phyloP scores from a whole-genome alignment of 768 basidiomycete species.

The Phallus indusiatus region DNA sequence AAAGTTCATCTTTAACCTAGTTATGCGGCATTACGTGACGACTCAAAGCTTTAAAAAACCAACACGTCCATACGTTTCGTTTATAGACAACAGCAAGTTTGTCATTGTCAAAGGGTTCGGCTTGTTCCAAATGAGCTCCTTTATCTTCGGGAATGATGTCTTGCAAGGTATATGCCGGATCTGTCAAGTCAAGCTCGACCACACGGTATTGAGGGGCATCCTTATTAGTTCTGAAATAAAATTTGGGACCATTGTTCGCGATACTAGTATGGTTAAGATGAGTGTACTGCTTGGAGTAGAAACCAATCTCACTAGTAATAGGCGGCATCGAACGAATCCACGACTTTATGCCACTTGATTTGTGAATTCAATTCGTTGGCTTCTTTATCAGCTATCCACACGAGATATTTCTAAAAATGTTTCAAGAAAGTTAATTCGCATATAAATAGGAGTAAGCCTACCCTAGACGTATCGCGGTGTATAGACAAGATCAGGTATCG shows the following conservation, averaged over 20 bases:
- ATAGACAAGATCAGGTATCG: slow-evolving; percentile 51
- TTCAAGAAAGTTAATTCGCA: slow-evolving; percentile 3
- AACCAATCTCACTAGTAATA: slow-evolving; percentile 45
- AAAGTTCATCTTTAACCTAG: slow-evolving; percentile 73
- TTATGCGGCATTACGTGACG: not conserved
- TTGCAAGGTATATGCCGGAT: slow-evolving; percentile 31
- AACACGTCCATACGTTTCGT: slow-evolving; percentile 44
- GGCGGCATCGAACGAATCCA: slow-evolving; percentile 58
- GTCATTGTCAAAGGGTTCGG: slow-evolving; percentile 40
- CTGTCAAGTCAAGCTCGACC: slow-evolving; percentile 52
- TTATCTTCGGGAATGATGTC: slow-evolving; percentile 65
- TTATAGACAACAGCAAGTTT: slow-evolving; percentile 57
- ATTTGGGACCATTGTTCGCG: slow-evolving; percentile 49
- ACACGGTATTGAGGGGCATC: slow-evolving; percentile 60
- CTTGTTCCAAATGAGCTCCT: slow-evolving; percentile 47
- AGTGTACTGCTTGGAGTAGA: not conserved
- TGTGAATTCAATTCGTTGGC: slow-evolving; percentile 50
- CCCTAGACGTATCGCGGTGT: slow-evolving; percentile 53
- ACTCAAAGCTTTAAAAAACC: too few species aligned
- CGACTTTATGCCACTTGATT: slow-evolving; percentile 64
- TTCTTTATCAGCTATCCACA: slow-evolving; percentile 65
- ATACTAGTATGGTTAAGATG: slow-evolving; percentile 30
- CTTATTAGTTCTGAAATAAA: slow-evolving; percentile 59
- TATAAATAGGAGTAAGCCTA: slow-evolving; percentile 19
- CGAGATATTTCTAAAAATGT: slow-evolving; percentile 48